Conservation (phyloP, 805 yeast species). For the Metschnikowia lachancei region DNA sequence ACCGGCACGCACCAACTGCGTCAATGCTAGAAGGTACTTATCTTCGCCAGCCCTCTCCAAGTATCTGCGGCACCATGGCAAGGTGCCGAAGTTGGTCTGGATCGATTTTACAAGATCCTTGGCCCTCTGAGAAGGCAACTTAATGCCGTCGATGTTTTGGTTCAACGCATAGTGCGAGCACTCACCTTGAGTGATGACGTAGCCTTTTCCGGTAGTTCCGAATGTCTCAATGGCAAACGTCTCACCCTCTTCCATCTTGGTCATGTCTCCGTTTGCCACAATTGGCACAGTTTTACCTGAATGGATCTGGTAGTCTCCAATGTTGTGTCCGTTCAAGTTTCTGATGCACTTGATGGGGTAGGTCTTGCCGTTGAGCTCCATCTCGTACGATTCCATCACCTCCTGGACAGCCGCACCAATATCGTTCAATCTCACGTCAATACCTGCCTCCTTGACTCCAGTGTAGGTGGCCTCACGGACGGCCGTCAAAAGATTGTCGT, state of each 20-base stretch:
- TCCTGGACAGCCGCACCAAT: conserved; percentile 96
- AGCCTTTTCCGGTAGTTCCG: conserved; percentile 95
- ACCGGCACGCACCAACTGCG: conserved; percentile 79
- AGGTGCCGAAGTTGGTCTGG: conserved; percentile 81
- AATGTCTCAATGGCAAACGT: conserved; percentile 97
- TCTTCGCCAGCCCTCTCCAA: conserved; percentile 90
- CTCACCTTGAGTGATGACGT: conserved; percentile 83
- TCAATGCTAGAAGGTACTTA: conserved; percentile 83
- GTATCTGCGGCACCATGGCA: conserved; percentile 96
- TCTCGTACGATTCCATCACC: conserved; percentile 94
- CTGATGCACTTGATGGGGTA: conserved; percentile 86
- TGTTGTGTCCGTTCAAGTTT: conserved; percentile 93
- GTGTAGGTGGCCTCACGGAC: conserved; percentile 93
- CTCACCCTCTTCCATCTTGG: conserved; percentile 99
- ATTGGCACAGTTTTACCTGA: conserved; percentile 97
- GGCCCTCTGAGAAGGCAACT: conserved; percentile 63
- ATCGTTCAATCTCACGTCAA: conserved; percentile 91
- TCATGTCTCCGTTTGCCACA: conserved; percentile 86
- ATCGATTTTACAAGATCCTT: conserved; percentile 66
- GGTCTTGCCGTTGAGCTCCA: conserved; percentile 82
- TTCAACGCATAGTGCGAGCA: conserved; percentile 87
- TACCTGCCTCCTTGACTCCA: conserved; percentile 90
- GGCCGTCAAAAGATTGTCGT: conserved; percentile 76
- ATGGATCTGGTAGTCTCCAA: conserved; percentile 79
- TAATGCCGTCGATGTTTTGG: conserved; percentile 38